Conservation (phyloP, 768 basidiomycete genomes). For the Cyclocybe aegerita region DNA sequence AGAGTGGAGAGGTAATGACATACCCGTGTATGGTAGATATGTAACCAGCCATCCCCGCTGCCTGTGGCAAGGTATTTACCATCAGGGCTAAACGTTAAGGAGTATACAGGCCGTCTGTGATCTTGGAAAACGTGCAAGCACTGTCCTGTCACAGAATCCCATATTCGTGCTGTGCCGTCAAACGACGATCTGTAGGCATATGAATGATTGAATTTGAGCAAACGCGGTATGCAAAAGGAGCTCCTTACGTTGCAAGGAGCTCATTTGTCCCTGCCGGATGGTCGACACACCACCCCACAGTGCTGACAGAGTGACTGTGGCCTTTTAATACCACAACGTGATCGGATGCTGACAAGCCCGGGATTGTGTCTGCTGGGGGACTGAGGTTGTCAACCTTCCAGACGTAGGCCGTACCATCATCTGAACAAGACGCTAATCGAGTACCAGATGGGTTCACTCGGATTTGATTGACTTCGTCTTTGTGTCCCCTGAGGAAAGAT, state of each 20-base stretch:
- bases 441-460: constrained; percentile 67
- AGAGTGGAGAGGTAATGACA: constrained; percentile 15
- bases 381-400: constrained; percentile 63
- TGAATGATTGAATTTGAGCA: constrained; percentile 5
- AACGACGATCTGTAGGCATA: constrained; percentile 62
- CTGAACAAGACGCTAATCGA: constrained; percentile 77
- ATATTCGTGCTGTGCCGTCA: constrained; percentile 76
- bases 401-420: constrained; percentile 75
- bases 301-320: constrained; percentile 65
- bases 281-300: constrained; percentile 68
- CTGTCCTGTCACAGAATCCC: constrained; percentile 78
- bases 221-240: not conserved
- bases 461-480: constrained; percentile 76
- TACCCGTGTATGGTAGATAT: constrained; percentile 71
- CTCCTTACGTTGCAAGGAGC: constrained; percentile 66
- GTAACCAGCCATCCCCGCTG: constrained; percentile 74
- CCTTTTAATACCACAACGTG: constrained; percentile 52
- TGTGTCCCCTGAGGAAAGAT: constrained; percentile 56
- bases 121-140: constrained; percentile 73
- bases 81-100: constrained; percentile 73
- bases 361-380: constrained; percentile 35
- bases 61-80: constrained; percentile 75
- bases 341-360: constrained; percentile 37
- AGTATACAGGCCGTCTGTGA: constrained; percentile 71
- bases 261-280: constrained; percentile 50